Conservation (phyloP, 352 stramenopile genomes). For the Thalassiosira livingstoniorum region DNA sequence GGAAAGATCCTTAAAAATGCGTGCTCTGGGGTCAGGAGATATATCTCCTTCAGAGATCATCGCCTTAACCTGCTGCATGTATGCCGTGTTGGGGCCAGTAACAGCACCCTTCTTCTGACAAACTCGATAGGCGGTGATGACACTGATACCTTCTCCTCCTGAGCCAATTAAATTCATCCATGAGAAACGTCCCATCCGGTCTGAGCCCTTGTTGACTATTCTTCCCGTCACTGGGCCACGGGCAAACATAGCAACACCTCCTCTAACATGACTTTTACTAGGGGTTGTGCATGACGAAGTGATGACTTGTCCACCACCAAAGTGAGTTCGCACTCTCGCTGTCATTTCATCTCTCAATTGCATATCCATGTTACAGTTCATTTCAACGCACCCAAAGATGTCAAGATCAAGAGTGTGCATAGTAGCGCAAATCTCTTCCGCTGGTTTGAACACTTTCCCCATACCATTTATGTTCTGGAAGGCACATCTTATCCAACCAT, state of each 20-base stretch:
- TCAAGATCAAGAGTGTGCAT: neutral
- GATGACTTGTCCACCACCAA: neutral
- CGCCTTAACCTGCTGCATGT: conserved; percentile 22
- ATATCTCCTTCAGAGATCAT: conserved; percentile 17
- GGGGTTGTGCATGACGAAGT: neutral
- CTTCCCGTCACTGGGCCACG: neutral
- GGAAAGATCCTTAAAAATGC: conserved; percentile 4
- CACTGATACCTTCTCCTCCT: conserved; percentile 10
- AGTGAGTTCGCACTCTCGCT: neutral
- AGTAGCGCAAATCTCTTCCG: neutral
- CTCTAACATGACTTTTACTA: too few relatives aligned
- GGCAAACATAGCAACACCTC: conserved; percentile 2
- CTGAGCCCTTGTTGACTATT: neutral
- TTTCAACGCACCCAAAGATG: neutral
- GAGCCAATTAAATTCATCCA: neutral
- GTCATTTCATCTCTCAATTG: neutral
- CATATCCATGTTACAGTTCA: neutral
- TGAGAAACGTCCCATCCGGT: conserved; percentile 10
- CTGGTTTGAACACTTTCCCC: neutral
- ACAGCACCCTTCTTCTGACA: conserved; percentile 6
- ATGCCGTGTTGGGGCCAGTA: neutral
- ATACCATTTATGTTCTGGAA: neutral
- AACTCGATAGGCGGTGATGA: conserved; percentile 18
- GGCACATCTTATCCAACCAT: neutral
- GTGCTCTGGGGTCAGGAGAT: conserved; percentile 2